Evolutionary conservation across 805 yeast genomes (phyloP).

Genomic region (Wickerhamomyces bovis): DNA sequence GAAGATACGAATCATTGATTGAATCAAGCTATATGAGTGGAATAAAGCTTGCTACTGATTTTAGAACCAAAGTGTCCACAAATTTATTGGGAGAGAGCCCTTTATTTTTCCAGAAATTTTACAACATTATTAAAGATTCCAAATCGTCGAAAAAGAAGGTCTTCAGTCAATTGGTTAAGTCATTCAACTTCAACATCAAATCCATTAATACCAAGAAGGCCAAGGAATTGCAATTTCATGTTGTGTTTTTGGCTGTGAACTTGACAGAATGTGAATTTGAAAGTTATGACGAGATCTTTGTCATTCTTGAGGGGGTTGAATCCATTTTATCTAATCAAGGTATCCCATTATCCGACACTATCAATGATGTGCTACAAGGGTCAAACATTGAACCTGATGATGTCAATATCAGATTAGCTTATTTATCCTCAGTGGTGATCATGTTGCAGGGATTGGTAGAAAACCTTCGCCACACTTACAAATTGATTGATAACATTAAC

Average conservation of each 20-base stretch:
- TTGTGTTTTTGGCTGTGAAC: constrained; percentile 33
- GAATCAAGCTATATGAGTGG: constrained; percentile 64
- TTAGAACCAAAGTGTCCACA: constrained; percentile 27
- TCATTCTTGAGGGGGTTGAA: constrained; percentile 39
- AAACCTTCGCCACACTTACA: constrained; percentile 9
- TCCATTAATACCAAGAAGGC: constrained; percentile 17
- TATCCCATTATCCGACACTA: constrained; percentile 2
- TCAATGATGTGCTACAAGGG: not conserved
- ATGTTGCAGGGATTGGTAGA: constrained; percentile 1
- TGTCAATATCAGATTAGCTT: not conserved
- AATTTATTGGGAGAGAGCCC: constrained; percentile 25
- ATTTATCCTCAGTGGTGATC: constrained; percentile 4
- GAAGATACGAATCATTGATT: constrained; percentile 65
- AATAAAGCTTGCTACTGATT: constrained; percentile 44
- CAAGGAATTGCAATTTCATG: constrained; percentile 22
- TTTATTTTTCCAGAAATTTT: constrained; percentile 34
- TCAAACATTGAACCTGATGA: not conserved
- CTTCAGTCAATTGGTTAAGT: constrained; percentile 27
- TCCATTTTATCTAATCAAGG: constrained; percentile 7
- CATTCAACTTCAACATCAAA: constrained; percentile 25
- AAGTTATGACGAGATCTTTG: constrained; percentile 46
- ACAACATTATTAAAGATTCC: constrained; percentile 35
- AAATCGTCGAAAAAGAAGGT: constrained; percentile 38
- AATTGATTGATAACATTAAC: constrained; percentile 3
- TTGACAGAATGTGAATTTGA: constrained; percentile 33